Evolutionary conservation across 805 yeast genomes (phyloP), one percentile per base, ranked within the genome.

Genomic region (Schizosaccharomyces japonicus): DNA sequence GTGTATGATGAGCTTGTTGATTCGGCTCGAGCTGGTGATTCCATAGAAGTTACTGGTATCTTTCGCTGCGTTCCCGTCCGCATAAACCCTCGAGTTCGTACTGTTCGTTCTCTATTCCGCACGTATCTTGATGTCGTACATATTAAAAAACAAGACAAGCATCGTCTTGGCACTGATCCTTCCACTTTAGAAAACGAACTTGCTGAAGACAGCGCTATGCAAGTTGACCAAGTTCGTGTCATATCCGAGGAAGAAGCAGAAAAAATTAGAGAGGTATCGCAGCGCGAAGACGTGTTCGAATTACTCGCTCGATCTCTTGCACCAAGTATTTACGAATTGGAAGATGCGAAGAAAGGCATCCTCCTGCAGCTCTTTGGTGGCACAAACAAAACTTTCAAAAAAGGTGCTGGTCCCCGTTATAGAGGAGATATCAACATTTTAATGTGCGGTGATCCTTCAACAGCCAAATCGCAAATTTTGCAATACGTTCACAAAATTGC

Each of bases 381-480:
- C 49, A 73, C 95, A 13, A 83, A 87, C 57, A 90, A 90, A 62
- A 72, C 73, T 1, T 83, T 87, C 61, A 66, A 68, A 33, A 85
- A 84, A 60, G 94, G 95, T 56, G 96, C 96, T 2, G 56, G 65
- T 7, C 70, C 70, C 7, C 70, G 83, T 52, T 87, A 85, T 60
- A 73, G 99, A 67, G 99, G 99, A 45, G 99, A 90, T 59, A 76
- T 90, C 51, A 90, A 90, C 58, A 70, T 90, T 45, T 64, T 90
- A 49, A 67, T 90, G 39, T 87, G 96, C 66, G 99, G 99, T 55
- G 99, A 90, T 60, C 99, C 99, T 1, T 87, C 96, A 7, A 90
- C 99, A 1, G 77, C 95, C 10, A 90, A 90, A 60, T 90, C 98
- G 2, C 99, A 90, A 62, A 64, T 90, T 44, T 68, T 90, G 53